These are phyloP conservation scores for Lachancea kluyveri DNA, from an alignment of 805 yeast species.

Conservation along the genomic window DNA sequence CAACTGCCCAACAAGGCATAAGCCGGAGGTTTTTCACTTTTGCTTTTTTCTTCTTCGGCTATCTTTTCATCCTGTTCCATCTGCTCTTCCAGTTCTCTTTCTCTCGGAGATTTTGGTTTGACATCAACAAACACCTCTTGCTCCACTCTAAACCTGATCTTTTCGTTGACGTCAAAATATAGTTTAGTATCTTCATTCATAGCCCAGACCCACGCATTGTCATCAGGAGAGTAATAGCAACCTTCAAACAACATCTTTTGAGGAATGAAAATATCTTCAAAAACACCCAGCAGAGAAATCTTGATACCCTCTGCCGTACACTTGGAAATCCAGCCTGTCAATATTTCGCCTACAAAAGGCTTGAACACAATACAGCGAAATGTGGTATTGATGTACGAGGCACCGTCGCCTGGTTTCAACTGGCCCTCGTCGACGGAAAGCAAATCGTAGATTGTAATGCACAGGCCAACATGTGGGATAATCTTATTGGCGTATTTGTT, in stretches of 20 bases:
- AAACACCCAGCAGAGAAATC: constrained; percentile 61
- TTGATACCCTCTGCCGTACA: constrained; percentile 85
- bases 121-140: constrained; percentile 80
- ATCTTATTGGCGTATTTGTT: constrained; percentile 82
- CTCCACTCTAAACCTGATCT: constrained; percentile 85
- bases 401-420: constrained; percentile 92
- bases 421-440: constrained; percentile 80
- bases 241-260: constrained; percentile 74
- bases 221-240: constrained; percentile 59
- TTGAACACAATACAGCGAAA: constrained; percentile 80
- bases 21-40: constrained; percentile 53
- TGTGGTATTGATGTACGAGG: constrained; percentile 65
- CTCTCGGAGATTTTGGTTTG: constrained; percentile 68
- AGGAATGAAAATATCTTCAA: constrained; percentile 89
- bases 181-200: constrained; percentile 63
- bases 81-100: constrained; percentile 35
- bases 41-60: constrained; percentile 20
- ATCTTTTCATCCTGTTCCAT: constrained; percentile 22
- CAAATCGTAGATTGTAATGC: constrained; percentile 79
- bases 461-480: constrained; percentile 77
- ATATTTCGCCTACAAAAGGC: constrained; percentile 89
- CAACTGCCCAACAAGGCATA: constrained; percentile 85
- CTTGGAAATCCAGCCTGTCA: constrained; percentile 89
- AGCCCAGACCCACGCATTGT: constrained; percentile 96
- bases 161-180: constrained; percentile 85